Conservation (phyloP, 2,329 filamentous ascomycete genomes). For the Xylaria arbuscula region DNA sequence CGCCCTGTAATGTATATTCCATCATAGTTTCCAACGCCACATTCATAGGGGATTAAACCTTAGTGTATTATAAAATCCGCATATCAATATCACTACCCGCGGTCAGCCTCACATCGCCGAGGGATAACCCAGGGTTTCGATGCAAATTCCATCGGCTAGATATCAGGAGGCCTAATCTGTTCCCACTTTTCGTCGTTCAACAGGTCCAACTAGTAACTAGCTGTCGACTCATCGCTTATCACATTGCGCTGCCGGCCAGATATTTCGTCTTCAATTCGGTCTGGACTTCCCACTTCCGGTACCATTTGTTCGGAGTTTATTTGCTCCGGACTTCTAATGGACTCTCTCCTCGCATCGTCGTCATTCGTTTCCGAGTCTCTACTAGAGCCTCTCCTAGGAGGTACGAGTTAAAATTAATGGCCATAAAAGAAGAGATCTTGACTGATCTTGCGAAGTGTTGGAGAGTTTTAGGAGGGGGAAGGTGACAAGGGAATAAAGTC, state of each 20-base stretch:
- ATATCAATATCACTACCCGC: not conserved
- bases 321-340: no score
- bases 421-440: not conserved
- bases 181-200: no score
- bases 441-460: not conserved
- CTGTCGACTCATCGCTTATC: not conserved
- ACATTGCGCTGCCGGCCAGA: no score
- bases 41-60: not conserved
- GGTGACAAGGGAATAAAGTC: no score
- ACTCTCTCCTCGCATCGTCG: constrained; percentile 17
- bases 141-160: not conserved
- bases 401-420: constrained; percentile 4
- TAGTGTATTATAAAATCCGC: not conserved
- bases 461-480: not conserved
- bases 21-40: not conserved
- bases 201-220: not conserved
- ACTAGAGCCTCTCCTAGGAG: constrained; percentile 31
- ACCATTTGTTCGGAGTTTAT: no score
- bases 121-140: not conserved
- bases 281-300: no score
- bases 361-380: constrained; percentile 32
- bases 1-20: not conserved
- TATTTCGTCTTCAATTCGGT: no score
- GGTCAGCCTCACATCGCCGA: not conserved
- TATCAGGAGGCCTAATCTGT: not conserved